Evolutionary conservation across 2,329 filamentous ascomycete genomes (phyloP).

Genomic region (Grosmannia huntii): DNA sequence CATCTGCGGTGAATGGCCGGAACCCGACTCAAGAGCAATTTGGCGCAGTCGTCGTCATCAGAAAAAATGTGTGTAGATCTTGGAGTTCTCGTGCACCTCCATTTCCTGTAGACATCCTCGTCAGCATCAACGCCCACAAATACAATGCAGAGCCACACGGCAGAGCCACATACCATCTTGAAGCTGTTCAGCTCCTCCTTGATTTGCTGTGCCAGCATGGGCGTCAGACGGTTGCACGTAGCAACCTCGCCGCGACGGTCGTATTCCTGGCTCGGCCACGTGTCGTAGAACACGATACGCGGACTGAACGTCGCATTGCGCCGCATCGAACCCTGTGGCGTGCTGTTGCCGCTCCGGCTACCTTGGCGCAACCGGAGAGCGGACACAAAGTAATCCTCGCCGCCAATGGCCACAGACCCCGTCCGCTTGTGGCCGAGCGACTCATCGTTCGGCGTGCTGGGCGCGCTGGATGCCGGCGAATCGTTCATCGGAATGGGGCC

Average conservation of each 20-base stretch:
- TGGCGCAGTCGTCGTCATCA: slow-evolving; percentile 36
- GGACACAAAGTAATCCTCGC: slow-evolving; percentile 82
- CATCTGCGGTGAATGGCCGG: background rate
- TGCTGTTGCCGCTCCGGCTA: slow-evolving; percentile 68
- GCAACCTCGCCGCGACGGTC: slow-evolving; percentile 92
- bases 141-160: no score
- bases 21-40: background rate
- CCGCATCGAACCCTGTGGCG: slow-evolving; percentile 54
- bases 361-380: slow-evolving; percentile 61
- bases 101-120: slow-evolving; percentile 61
- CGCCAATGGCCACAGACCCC: slow-evolving; percentile 61
- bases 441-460: slow-evolving; percentile 78
- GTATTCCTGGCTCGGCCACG: slow-evolving; percentile 91
- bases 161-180: slow-evolving; percentile 65
- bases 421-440: slow-evolving; percentile 51
- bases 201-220: slow-evolving; percentile 95
- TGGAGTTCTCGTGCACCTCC: slow-evolving; percentile 98
- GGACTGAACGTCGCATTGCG: slow-evolving; percentile 71
- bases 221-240: slow-evolving; percentile 93
- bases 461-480: slow-evolving; percentile 73
- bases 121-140: background rate
- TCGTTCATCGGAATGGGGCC: slow-evolving; percentile 54
- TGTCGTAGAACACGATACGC: slow-evolving; percentile 88
- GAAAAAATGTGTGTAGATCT: slow-evolving; percentile 99
- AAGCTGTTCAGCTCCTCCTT: slow-evolving; percentile 99